Base-by-base conservation (phyloP, 2,329 filamentous ascomycete species). In the Pyrenophora teres region DNA sequence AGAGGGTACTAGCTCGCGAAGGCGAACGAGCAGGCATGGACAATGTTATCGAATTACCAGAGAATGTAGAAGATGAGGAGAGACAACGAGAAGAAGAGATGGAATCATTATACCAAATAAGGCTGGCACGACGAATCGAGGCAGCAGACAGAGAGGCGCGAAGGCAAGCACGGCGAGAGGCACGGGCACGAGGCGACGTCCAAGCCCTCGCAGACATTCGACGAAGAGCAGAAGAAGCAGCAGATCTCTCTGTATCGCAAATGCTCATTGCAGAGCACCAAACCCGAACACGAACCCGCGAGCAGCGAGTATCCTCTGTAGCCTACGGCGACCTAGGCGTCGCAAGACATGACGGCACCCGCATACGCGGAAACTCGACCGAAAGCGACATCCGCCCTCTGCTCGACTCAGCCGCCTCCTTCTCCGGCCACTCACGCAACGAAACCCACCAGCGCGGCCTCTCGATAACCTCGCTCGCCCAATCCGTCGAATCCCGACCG, bases 21-120 rank as follows among this genome's bases (percentile, higher is more conserved):
- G 94, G 94, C 42, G 94, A 99, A 71, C 83, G 94, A 54, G 93
- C 83, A 46, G 94, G 94, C 6, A 91, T 99, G 63, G 94, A 99
- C 65, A 84, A 90, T 3, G 92, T 99, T 0, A 77, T 97, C 10
- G 92, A 97, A 71, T 85, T 89, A 60, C 92, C 92, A 0, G 87
- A 90, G 67, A 90, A 88, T 0, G 82, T 80, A 7, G 90, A 96
- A 44, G 88, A 92, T 46, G 86, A 95, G 59, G 91, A 96, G 70
- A 75, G 77, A 2, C 78, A 91, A 46, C 83, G 94, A 10, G 92
- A 97, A 57, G 85, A 90, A 23, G 90, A 97, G 72, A 97, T 97
- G 94, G 89, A 94, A 56, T 85, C 89, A 0, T 75, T 97, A 35
- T 97, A 96, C 72, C 91, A 96, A 72, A 93, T 97, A 52, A 87